Conservation (phyloP, 1,284 basidiomycete genomes). For the Irpex rosettiformis region DNA sequence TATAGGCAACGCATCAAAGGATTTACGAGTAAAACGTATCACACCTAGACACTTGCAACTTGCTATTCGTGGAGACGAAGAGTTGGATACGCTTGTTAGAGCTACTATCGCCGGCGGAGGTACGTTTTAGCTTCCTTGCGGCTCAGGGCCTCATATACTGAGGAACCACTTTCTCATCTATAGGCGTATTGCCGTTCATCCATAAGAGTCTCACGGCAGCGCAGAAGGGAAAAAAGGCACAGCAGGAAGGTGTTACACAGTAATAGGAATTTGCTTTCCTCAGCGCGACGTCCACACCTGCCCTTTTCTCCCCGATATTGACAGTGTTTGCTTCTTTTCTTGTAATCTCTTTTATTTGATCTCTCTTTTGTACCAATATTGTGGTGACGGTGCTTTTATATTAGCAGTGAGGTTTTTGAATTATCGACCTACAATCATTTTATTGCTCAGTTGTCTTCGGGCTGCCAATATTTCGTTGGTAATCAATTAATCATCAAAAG, state of each 20-base stretch:
- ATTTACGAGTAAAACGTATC: constrained; percentile 94
- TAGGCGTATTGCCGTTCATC: constrained; percentile 93
- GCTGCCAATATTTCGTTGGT: no score
- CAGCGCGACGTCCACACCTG: neutral
- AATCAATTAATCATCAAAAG: no score
- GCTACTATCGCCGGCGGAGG: constrained; percentile 58
- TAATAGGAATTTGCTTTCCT: no score
- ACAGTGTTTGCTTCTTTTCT: no score
- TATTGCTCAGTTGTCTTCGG: no score
- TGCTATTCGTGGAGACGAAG: constrained; percentile 96
- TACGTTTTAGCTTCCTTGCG: constrained; percentile 28
- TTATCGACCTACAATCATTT: no score
- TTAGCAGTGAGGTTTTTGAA: no score
- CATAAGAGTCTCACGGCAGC: constrained; percentile 77
- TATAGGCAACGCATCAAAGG: constrained; percentile 93
- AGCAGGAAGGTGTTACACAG: constrained; percentile 14
- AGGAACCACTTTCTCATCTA: neutral
- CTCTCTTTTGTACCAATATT: no score
- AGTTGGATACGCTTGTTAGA: constrained; percentile 76
- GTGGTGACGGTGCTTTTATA: no score
- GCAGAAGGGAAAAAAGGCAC: constrained; percentile 25
- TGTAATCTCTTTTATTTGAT: no score
- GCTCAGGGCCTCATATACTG: neutral
- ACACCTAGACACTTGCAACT: constrained; percentile 92
- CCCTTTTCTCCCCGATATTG: neutral